These are phyloP conservation scores for Phlebiopsis flavidoalba DNA, from an alignment of 768 basidiomycete species.

Conservation along the genomic window DNA sequence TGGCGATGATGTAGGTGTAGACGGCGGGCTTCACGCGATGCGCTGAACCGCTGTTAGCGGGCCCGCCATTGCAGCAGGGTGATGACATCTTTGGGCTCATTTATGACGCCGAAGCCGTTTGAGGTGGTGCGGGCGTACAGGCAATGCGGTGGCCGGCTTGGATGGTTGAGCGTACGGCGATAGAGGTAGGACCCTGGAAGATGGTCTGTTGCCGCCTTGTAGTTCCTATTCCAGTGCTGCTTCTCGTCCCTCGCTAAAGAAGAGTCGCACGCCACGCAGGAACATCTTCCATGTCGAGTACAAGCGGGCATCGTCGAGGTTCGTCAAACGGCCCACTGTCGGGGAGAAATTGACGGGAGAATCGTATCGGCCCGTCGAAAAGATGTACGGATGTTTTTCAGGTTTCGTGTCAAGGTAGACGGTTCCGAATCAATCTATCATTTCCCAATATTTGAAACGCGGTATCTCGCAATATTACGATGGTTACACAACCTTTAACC, in stretches of 20 bases:
- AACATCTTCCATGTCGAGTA: conserved; percentile 80
- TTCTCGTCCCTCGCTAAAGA: conserved; percentile 49
- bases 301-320: conserved; percentile 53
- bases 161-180: conserved; percentile 64
- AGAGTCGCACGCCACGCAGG: conserved; percentile 50
- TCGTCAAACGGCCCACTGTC: conserved; percentile 59
- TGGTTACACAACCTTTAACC: conserved; percentile 54
- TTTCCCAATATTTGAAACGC: neutral
- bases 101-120: conserved; percentile 60
- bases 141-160: conserved; percentile 68
- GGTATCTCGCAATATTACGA: neutral
- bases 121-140: conserved; percentile 64
- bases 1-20: conserved; percentile 81
- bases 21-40: conserved; percentile 73
- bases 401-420: conserved; percentile 35
- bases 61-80: conserved; percentile 43
- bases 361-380: conserved; percentile 73
- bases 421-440: conserved; percentile 52
- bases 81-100: conserved; percentile 41
- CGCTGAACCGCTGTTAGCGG: conserved; percentile 15
- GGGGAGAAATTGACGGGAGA: conserved; percentile 68
- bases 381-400: conserved; percentile 48
- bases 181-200: conserved; percentile 55
- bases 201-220: conserved; percentile 71
- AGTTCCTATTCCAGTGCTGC: conserved; percentile 64